Evolutionary conservation across 2,329 filamentous ascomycete genomes (phyloP).

Genomic region (Trichoderma sp.): DNA sequence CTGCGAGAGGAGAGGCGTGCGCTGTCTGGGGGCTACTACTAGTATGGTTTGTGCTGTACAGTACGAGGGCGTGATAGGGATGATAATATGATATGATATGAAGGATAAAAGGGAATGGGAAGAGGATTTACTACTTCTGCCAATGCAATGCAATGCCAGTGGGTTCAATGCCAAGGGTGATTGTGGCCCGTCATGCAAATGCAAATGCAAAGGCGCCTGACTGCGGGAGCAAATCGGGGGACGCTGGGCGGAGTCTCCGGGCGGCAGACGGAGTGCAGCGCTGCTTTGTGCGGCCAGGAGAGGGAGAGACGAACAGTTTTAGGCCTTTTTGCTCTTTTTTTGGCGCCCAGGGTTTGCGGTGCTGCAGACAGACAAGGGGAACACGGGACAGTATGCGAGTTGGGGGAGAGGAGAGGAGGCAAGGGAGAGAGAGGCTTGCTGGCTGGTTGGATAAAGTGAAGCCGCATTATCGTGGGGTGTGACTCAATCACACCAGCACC

Average conservation of each 20-base stretch:
- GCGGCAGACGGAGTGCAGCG: slow-evolving; percentile 6
- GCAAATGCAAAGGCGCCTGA: slow-evolving; percentile 19
- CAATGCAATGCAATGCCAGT: no score
- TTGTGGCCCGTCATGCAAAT: neutral
- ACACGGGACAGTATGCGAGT: neutral
- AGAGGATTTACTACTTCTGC: no score
- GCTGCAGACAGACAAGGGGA: neutral
- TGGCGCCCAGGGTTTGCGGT: neutral
- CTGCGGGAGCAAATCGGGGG: slow-evolving; percentile 20
- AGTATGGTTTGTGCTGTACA: neutral
- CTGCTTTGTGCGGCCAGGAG: neutral
- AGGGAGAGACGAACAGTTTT: neutral
- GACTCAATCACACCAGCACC: neutral
- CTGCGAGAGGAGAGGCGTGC: neutral
- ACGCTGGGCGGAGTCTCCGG: slow-evolving; percentile 5
- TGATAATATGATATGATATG: neutral
- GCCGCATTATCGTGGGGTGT: neutral
- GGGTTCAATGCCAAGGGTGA: neutral
- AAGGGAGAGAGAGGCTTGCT: neutral
- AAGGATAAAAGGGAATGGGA: neutral
- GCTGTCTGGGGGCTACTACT: neutral
- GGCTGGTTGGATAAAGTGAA: neutral
- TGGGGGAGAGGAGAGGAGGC: neutral
- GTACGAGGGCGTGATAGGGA: neutral
- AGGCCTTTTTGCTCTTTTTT: neutral